Evolutionary conservation across 345 rosid species (phyloP), one percentile per base, ranked within the genome.

Genomic region (Hibiscus syriacus): DNA sequence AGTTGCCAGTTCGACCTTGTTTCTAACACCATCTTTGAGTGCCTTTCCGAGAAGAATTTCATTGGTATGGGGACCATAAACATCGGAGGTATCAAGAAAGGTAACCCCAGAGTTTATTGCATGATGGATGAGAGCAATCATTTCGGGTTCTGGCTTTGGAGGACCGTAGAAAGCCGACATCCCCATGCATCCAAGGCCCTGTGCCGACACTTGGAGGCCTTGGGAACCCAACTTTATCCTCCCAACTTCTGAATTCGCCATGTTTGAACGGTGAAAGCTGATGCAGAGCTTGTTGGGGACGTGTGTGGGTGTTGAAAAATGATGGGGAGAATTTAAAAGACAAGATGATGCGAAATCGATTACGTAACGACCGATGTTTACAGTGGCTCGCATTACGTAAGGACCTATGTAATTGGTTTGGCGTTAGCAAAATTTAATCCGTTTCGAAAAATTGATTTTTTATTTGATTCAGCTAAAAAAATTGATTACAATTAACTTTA

Each of bases 121-220:
- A 32, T 81, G 84, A 67, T 69, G 87, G 66, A 83, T 72, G 68
- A 83, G 82, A 29, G 69, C 66, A 57, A 83, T 78, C 85, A 85
- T 85, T 54, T 83, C 89, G 3, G 79, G 0, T 5, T 85, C 83
- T 0, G 84, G 68, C 72, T 79, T 79, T 2, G 87, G 77, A 22
- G 87, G 77, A 2, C 82, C 89, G 46, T 76, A 82, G 69, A 66
- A 41, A 59, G 74, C 72, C 17, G 87, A 79, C 87, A 85, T 85
- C 62, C 87, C 78, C 81, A 79, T 70, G 71, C 89, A 82, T 0
- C 89, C 89, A 3, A 85, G 81, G 6, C 89, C 89, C 30, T 79
- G 86, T 1, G 80, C 82, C 0, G 86, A 85, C 0, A 85, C 84
- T 73, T 82, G 82, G 11, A 85, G 73, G 2, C 89, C 85, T 54